Percentiles rank a stretch among this genome's conserved stretches.
Conservation (phyloP, 177 flowering plant species). For the Vitis hybrid region DNA sequence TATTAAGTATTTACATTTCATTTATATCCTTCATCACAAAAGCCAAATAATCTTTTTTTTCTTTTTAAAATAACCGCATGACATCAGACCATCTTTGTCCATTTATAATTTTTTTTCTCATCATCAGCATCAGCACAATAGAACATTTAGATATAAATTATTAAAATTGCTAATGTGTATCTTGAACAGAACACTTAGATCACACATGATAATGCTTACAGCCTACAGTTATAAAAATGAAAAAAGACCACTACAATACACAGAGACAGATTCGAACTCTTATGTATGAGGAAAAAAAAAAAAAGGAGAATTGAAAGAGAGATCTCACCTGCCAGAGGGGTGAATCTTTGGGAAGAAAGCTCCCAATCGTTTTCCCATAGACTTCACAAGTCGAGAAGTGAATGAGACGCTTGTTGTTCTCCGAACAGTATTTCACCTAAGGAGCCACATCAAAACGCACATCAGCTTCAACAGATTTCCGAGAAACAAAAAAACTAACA, state of each 20-base stretch:
- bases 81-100: too few relatives aligned
- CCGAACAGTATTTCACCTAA: slow-evolving; percentile 94
- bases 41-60: too few relatives aligned
- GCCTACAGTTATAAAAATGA: background rate
- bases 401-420: slow-evolving; percentile 89
- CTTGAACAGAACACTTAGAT: background rate
- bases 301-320: slow-evolving; percentile 5
- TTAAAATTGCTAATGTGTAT: background rate
- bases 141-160: too few relatives aligned
- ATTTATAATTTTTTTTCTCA: too few relatives aligned
- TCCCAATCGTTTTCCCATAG: slow-evolving; percentile 93
- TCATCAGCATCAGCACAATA: too few relatives aligned
- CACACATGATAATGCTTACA: slow-evolving; percentile 2
- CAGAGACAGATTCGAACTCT: background rate
- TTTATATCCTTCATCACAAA: too few relatives aligned
- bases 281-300: too few relatives aligned
- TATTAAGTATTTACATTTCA: too few relatives aligned
- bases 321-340: slow-evolving; percentile 75
- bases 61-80: too few relatives aligned
- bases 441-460: slow-evolving; percentile 17
- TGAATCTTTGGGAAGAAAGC: slow-evolving; percentile 85
- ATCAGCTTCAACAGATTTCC: slow-evolving; percentile 5
- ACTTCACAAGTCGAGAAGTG: slow-evolving; percentile 99
- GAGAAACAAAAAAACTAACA: background rate
- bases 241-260: background rate